phyloP scores from a whole-genome alignment of 73 alveolate species.

The Uronychia binucleata region DNA sequence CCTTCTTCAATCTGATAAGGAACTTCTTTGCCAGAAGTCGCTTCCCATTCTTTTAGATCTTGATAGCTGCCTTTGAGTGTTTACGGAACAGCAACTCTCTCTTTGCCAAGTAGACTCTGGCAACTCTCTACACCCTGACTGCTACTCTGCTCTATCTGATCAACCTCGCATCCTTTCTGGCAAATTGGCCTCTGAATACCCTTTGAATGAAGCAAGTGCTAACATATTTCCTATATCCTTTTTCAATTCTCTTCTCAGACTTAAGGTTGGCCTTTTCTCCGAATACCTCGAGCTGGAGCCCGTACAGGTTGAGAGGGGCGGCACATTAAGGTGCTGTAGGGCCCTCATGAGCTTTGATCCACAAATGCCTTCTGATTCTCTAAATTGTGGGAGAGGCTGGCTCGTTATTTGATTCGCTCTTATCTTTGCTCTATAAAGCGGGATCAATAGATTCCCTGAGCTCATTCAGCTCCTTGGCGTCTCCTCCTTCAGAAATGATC shows the following conservation, averaged over 20 bases:
- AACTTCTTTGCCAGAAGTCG: slow-evolving; percentile 3
- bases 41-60: slow-evolving; percentile 18
- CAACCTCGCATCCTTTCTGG: background rate
- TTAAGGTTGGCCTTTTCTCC: slow-evolving; percentile 64
- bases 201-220: slow-evolving; percentile 49
- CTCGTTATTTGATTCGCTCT: too few species aligned
- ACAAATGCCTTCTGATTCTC: slow-evolving; percentile 10
- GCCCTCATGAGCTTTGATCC: slow-evolving; percentile 6
- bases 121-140: slow-evolving; percentile 5
- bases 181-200: slow-evolving; percentile 41
- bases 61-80: background rate
- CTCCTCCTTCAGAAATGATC: slow-evolving; percentile 22
- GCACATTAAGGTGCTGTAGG: background rate
- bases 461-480: slow-evolving; percentile 12
- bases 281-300: slow-evolving; percentile 35
- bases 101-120: slow-evolving; percentile 13
- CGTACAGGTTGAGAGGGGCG: background rate
- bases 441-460: too few species aligned
- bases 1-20: background rate
- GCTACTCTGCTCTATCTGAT: slow-evolving; percentile 7
- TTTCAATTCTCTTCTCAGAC: slow-evolving; percentile 62
- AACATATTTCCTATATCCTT: slow-evolving; percentile 1
- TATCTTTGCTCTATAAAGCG: too few species aligned
- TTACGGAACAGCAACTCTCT: background rate
- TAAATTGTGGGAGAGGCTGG: too few species aligned